Conservation (phyloP, 169 alveolate genomes). For the Sarcocystis neurona region DNA sequence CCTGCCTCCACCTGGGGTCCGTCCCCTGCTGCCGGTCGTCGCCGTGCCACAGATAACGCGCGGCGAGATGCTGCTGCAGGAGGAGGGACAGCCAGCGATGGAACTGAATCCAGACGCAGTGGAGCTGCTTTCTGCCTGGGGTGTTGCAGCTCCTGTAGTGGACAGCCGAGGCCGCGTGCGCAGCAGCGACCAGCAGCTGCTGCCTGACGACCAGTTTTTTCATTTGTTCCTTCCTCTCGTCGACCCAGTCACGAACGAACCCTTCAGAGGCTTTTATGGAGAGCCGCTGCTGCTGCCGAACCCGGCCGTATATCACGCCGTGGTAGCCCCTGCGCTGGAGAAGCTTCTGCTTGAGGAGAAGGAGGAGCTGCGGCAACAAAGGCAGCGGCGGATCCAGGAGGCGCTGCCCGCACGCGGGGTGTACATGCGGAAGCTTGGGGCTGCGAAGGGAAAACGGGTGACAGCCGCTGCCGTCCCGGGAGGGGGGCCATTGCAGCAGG, state of each 20-base stretch:
- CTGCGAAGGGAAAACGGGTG: neutral
- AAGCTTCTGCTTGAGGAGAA: neutral
- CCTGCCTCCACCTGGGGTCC: too few relatives aligned
- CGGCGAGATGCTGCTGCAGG: constrained; percentile 5
- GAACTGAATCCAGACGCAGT: constrained; percentile 27
- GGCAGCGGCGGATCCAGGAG: neutral
- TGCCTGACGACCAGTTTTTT: neutral
- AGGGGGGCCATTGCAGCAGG: neutral
- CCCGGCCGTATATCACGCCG: constrained; percentile 53
- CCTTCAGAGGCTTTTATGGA: constrained; percentile 44
- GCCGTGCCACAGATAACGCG: constrained; percentile 50
- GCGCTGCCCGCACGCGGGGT: too few relatives aligned
- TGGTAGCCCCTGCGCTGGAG: neutral
- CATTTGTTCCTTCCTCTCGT: constrained; percentile 44
- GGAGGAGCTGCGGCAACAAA: neutral
- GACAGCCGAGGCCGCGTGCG: constrained; percentile 19
- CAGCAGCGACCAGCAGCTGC: neutral
- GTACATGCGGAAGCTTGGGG: too few relatives aligned
- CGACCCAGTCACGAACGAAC: constrained; percentile 42
- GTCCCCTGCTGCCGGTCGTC: constrained; percentile 33
- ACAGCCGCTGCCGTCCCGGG: neutral
- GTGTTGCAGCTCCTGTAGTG: constrained; percentile 40
- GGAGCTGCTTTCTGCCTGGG: constrained; percentile 41
- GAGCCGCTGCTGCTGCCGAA: constrained; percentile 60
- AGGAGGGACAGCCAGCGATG: constrained; percentile 55